These are phyloP conservation scores for Ceriops decandra DNA, from an alignment of 345 rosid species.

Conservation along the genomic window DNA sequence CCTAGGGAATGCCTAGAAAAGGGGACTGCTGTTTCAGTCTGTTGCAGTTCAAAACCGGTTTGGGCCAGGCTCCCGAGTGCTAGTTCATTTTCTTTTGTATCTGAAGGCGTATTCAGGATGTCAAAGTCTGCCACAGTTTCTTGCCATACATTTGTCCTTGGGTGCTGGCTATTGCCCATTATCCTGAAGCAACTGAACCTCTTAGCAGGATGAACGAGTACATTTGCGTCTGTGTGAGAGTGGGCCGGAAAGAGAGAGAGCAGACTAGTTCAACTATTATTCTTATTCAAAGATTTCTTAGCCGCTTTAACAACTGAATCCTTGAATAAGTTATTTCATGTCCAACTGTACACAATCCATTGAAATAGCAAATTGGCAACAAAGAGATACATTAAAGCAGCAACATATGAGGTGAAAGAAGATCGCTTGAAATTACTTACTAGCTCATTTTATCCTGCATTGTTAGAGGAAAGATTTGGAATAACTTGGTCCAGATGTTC, in stretches of 20 bases:
- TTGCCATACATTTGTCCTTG: conserved; percentile 23
- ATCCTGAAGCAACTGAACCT: conserved; percentile 34
- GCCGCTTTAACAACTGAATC: no score
- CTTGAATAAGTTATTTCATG: no score
- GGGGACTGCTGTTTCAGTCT: background rate
- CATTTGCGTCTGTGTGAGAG: background rate
- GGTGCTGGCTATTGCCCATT: conserved; percentile 22
- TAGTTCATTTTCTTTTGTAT: conserved; percentile 26
- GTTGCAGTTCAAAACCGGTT: conserved; percentile 35
- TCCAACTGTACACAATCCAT: no score
- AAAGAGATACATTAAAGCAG: no score
- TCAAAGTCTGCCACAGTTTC: conserved; percentile 10
- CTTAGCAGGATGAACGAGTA: background rate
- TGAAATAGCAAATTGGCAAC: no score
- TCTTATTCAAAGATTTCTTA: no score
- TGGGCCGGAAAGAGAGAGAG: background rate
- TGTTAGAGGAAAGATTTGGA: conserved; percentile 22
- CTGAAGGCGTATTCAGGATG: conserved; percentile 11
- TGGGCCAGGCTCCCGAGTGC: conserved; percentile 34
- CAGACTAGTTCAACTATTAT: background rate
- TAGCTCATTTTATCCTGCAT: conserved; percentile 23
- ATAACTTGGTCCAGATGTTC: conserved; percentile 26
- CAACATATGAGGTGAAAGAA: background rate
- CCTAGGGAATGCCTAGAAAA: conserved; percentile 36
- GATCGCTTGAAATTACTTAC: conserved; percentile 31